phyloP scores from a whole-genome alignment of 2,329 filamentous ascomycete genomes.

The Beauveria pseudobassiana region DNA sequence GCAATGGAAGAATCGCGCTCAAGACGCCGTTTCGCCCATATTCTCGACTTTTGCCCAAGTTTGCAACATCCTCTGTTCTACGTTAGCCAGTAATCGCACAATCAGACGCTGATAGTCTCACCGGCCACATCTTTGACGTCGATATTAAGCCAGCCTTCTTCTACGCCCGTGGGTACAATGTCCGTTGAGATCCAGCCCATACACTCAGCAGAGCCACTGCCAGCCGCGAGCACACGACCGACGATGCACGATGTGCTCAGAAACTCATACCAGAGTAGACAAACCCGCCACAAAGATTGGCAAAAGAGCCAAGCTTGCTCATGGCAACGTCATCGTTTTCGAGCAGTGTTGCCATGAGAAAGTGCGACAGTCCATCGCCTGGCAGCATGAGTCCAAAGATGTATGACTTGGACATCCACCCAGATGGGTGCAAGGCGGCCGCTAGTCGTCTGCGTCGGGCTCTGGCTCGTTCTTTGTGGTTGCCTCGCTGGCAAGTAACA shows the following conservation, averaged over 20 bases:
- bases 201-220: constrained; percentile 54
- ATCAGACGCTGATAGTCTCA: constrained; percentile 23
- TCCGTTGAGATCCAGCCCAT: constrained; percentile 63
- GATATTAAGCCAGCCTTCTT: constrained; percentile 53
- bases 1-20: constrained; percentile 55
- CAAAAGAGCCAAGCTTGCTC: constrained; percentile 49
- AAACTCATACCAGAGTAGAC: constrained; percentile 57
- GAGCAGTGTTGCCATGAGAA: constrained; percentile 58
- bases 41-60: constrained; percentile 48
- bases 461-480: constrained; percentile 24
- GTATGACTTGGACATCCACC: constrained; percentile 63
- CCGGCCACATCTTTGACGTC: constrained; percentile 46
- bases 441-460: constrained; percentile 47
- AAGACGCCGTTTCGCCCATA: constrained; percentile 53
- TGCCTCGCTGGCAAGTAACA: constrained; percentile 23
- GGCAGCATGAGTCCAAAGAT: constrained; percentile 58
- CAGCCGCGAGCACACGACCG: constrained; percentile 56
- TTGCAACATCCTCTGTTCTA: constrained; percentile 38
- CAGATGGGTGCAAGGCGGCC: constrained; percentile 49
- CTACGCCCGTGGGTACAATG: constrained; percentile 42
- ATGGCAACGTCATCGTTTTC: constrained; percentile 58
- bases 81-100: background rate
- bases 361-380: constrained; percentile 54
- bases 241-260: constrained; percentile 60
- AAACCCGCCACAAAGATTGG: constrained; percentile 58